A percentile compares a stretch with the other conserved stretches of the same genome.
Conservation (phyloP, 2,329 filamentous ascomycete genomes). For the Colletotrichum viniferum region DNA sequence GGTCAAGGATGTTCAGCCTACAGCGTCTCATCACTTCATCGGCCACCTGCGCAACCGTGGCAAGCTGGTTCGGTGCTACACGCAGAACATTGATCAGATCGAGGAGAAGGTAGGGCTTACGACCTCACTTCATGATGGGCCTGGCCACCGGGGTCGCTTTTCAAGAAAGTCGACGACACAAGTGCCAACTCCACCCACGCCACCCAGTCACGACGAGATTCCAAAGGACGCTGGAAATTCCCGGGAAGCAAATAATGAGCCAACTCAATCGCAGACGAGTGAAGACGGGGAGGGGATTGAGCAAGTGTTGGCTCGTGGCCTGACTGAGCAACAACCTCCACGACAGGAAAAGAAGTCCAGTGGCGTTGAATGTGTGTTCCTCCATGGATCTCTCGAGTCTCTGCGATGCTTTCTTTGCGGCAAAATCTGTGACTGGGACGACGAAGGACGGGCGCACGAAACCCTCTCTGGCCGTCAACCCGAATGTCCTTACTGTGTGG, state of each 20-base stretch:
- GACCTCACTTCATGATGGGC: constrained; percentile 64
- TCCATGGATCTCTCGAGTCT: constrained; percentile 71
- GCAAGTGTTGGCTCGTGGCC: not conserved
- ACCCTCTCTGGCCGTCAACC: constrained; percentile 70
- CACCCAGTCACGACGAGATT: not conserved
- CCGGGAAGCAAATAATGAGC: not conserved
- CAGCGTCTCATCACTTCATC: constrained; percentile 72
- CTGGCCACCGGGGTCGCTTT: constrained; percentile 66
- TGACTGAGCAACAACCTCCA: not conserved
- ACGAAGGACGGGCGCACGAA: constrained; percentile 56
- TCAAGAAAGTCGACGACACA: constrained; percentile 49
- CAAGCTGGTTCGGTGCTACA: constrained; percentile 74
- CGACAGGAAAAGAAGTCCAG: not conserved
- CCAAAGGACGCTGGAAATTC: not conserved
- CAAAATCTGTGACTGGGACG: constrained; percentile 64
- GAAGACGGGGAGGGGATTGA: not conserved
- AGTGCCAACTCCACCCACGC: constrained; percentile 17
- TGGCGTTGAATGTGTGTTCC: constrained; percentile 70
- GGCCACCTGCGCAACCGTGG: constrained; percentile 68
- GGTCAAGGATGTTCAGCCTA: constrained; percentile 66
- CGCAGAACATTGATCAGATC: constrained; percentile 77
- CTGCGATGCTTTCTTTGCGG: constrained; percentile 69
- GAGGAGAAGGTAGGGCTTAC: constrained; percentile 73
- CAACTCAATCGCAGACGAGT: not conserved
- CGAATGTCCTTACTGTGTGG: constrained; percentile 68